Evolutionary conservation across 2,329 filamentous ascomycete genomes (phyloP), one percentile per base, ranked within the genome.

Genomic region (Paecilomyces sp.): DNA sequence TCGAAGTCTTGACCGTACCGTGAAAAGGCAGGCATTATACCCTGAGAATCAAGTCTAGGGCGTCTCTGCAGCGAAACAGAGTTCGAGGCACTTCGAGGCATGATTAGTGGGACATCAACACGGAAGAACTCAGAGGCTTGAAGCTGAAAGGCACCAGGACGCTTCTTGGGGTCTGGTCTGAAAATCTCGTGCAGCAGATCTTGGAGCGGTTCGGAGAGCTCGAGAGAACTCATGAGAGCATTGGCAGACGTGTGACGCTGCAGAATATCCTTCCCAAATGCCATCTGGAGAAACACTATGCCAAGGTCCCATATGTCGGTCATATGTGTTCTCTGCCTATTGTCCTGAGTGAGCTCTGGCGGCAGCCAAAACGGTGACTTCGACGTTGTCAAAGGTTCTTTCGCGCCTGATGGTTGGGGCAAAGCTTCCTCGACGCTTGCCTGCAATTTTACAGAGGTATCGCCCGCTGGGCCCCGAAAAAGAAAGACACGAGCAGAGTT

Each of bases 301-400:
- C 94, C 94, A 67, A 99, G 86, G 65, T 97, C 90, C 94, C 94
- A 99, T 8, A 97, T 85, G 71, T 97, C 94, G 0, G 91, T 91
- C 72, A 96, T 96, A 67, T 76, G 88, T 81, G 72, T 88, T 57
- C 73, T 72, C 41, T 73, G 70, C 34, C 70, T 80, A 31, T 82
- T 82, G 30, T 83, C 87, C 61, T 82, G 84, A 0, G 80, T 82
- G 54, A 92, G 82, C 74, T 96, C 92, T 1, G 92, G 89, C 1
- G 92, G 86, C 6, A 89, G 75, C 92, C 92, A 96, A 65, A 91
- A 91, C 1, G 88, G 86, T 15, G 91, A 92, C 65, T 88, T 88
- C 18, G 89, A 88, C 15, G 88, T 85, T 4, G 72, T 70, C 25
- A 77, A 61, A 24, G 68, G 67, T 57, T 72, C 66, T 54, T 70